Evolutionary conservation across 2,329 filamentous ascomycete genomes (phyloP), one percentile per base, ranked within the genome.

Genomic region (Beauveria asiatica): DNA sequence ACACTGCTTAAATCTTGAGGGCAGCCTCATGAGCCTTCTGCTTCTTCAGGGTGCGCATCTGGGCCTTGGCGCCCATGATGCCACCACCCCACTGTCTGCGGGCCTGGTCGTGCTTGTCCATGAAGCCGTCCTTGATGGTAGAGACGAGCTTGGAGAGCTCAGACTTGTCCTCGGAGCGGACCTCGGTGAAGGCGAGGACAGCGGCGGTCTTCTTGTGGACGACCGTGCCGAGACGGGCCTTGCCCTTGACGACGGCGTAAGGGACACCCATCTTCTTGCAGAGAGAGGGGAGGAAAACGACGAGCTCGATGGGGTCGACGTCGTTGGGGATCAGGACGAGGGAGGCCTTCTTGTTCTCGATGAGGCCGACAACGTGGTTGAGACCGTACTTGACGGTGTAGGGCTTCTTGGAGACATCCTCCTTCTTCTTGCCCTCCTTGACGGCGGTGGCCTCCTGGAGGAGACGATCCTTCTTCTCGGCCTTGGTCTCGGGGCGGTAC

Each of bases 261-360:
- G 95, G 94, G 71, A 97, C 88, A 82, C 95, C 95, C 93, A 99
- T 99, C 90, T 99, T 99, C 81, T 93, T 90, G 90, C 94, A 99
- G 70, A 99, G 90, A 73, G 94, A 92, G 69, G 94, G 94, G 67
- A 99, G 87, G 89, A 96, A 99, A 80, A 99, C 91, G 74, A 99
- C 95, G 72, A 99, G 83, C 86, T 99, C 94, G 75, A 99, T 99
- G 73, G 94, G 94, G 85, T 99, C 94, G 72, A 99, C 95, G 76
- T 99, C 94, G 83, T 99, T 96, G 78, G 94, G 90, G 77, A 99
- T 99, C 71, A 99, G 87, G 75, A 99, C 95, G 67, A 99, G 86
- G 65, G 90, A 87, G 68, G 94, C 93, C 89, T 99, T 99, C 91
- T 99, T 99, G 86, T 97, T 97, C 88, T 96, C 92, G 72, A 96